Evolutionary conservation across 768 basidiomycete species (phyloP), one percentile per base, ranked within the genome.

Genomic region (Amanita muscaria): DNA sequence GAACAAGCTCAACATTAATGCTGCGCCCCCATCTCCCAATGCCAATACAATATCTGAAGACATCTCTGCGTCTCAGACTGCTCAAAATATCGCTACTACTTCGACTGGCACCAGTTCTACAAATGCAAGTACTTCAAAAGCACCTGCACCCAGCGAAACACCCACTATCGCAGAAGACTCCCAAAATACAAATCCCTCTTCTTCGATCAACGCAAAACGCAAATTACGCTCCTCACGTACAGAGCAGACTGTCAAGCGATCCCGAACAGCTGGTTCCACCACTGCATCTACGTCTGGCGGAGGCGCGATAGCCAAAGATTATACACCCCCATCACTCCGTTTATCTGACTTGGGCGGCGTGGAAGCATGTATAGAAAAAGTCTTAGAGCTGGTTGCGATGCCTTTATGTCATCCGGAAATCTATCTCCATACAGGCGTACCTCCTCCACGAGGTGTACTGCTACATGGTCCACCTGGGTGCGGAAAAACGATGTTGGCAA

Each of bases 391-490:
- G n/a, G 91, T 98, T 11, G 91, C 88, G 1, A 84, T 98, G 79
- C 96, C 96, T 0, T 65, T 99, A 1, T 80, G 82, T 42, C 93
- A 97, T 64, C 96, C 96, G 0, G 96, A 99, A 60, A 80, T 99
- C 5, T 98, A 97, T 64, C 64, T 88, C 4, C 85, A 92, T 51
- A 93, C 91, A 0, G 94, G 96, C 2, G 85, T 96, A 2, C 83
- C 88, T 51, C 84, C 93, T 3, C 92, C 94, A 1, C 67, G 93
- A 37, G 96, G 96, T 9, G 90, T 99, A 0, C 62, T 99, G 16
- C 62, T 99, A 7, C 88, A 97, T 61, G 96, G 96, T 1, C 94
- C 96, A 4, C 92, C 94, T 0, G 96, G 94, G 11, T 97, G 93
- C 55, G 96, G 96, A 4, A 99, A 99, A 66, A 98, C 96, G 0